A percentile compares a stretch with the other conserved stretches of the same genome.
Conservation (phyloP, 306 rosid genomes). For the Quillaja saponaria region DNA sequence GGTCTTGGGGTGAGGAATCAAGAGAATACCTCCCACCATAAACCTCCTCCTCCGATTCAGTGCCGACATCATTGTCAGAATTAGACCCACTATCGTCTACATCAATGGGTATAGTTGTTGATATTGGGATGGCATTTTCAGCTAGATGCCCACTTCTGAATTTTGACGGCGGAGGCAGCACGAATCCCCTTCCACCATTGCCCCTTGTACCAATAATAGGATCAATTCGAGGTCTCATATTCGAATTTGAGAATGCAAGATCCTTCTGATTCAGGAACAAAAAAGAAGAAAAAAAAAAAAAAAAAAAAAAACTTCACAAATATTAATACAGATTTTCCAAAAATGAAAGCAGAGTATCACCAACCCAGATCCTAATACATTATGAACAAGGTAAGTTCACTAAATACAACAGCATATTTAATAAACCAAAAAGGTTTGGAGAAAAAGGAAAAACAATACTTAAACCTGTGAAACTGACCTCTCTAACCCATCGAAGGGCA, state of each 20-base stretch:
- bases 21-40: slow-evolving; percentile 74
- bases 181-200: slow-evolving; percentile 23
- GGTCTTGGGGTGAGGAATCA: slow-evolving; percentile 79
- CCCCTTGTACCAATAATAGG: slow-evolving; percentile 22
- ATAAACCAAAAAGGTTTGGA: not conserved
- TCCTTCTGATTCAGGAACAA: slow-evolving; percentile 46
- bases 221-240: slow-evolving; percentile 62
- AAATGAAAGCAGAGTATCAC: not conserved
- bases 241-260: slow-evolving; percentile 38
- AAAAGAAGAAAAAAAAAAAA: slow-evolving; percentile 29
- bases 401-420: not conserved
- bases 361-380: slow-evolving; percentile 31
- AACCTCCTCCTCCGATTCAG: slow-evolving; percentile 72
- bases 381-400: not conserved
- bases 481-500: slow-evolving; percentile 87
- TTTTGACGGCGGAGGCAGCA: slow-evolving; percentile 80
- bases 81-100: slow-evolving; percentile 57
- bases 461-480: slow-evolving; percentile 47
- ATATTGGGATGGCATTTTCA: slow-evolving; percentile 56
- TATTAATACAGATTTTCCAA: not conserved
- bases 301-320: slow-evolving; percentile 27
- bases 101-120: slow-evolving; percentile 37
- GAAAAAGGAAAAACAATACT: not conserved
- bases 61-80: slow-evolving; percentile 59
- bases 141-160: slow-evolving; percentile 93